Evolutionary conservation across 495 filamentous ascomycete genomes (phyloP), one percentile per base, ranked within the genome.

Genomic region (Penicillium flavigenum): DNA sequence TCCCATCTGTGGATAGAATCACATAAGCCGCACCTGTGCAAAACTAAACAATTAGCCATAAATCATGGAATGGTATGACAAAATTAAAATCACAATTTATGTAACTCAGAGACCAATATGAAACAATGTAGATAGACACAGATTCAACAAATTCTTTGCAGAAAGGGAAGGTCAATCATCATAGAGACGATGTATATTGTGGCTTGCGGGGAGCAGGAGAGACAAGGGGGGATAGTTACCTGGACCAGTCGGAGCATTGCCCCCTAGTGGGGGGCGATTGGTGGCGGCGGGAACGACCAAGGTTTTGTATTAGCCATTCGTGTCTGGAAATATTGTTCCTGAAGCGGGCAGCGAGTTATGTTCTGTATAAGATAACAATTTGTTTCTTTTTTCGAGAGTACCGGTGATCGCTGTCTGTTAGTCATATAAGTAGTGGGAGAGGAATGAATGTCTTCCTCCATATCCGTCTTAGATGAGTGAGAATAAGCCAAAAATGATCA

Each of bases 141-240:
- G 34, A 53, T 46, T 61, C 58, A 46, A 61, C 58, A 61, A 51
- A 52, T 57, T 46, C 29, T 51, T 61, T 61, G 58, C 58, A 61
- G 58, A 61, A 61, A 61, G 58, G 58, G 58, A 61, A 61, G 58
- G 58, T 61, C 58, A 24, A 57, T 61, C 58, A 61, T 61, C 58
- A 61, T 38, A 34, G 58, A 47, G 46, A 55, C 47, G 48, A 16
- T 29, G 32, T 26, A 17, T 29, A 42, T 26, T 46, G 45, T 29
- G 27, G 29, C 1, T 16, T n/a, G 19, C 12, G 32, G 16, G 7
- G 43, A n/a, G n/a, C 16, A 17, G 57, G 45, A 22, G 9, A 27
- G 19, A 19, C 34, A 50, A 29, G 26, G 16, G n/a, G 45, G 2
- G 17, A 32, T 39, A 39, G 36, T 38, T 54, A 54, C 51, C 51